Conservation (phyloP, 345 rosid species). For the Citrus trifoliata region DNA sequence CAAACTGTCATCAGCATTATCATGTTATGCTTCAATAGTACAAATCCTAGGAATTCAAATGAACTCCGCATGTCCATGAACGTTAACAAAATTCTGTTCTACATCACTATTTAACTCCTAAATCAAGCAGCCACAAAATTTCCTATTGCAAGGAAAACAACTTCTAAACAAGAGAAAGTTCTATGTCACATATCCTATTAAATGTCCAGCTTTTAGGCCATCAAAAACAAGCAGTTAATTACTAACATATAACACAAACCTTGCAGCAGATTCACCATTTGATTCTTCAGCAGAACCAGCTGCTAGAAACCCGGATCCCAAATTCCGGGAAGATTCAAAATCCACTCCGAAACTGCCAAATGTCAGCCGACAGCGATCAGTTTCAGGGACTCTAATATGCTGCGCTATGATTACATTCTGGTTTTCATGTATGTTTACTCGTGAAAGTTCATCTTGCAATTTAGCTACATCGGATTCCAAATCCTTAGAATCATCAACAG, state of each 20-base stretch:
- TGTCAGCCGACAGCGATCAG: slow-evolving; percentile 66
- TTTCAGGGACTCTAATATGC: slow-evolving; percentile 80
- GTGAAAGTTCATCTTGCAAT: slow-evolving; percentile 53
- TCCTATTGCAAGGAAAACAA: not conserved
- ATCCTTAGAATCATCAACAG: slow-evolving; percentile 42
- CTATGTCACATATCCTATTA: not conserved
- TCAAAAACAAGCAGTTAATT: slow-evolving; percentile 2
- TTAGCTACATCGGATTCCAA: slow-evolving; percentile 41
- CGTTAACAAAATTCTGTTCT: not conserved
- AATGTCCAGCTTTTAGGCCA: not conserved
- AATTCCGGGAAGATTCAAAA: slow-evolving; percentile 40
- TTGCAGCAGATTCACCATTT: slow-evolving; percentile 45
- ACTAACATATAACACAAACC: slow-evolving; percentile 38
- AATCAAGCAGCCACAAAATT: not conserved
- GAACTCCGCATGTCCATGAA: not conserved
- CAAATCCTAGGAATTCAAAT: not conserved
- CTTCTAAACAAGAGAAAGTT: not conserved
- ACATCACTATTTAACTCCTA: not conserved
- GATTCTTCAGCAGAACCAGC: slow-evolving; percentile 42
- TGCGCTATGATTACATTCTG: slow-evolving; percentile 85
- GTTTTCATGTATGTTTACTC: slow-evolving; percentile 41
- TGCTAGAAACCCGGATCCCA: slow-evolving; percentile 33
- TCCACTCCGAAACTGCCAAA: slow-evolving; percentile 86
- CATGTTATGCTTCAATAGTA: slow-evolving; percentile 1
- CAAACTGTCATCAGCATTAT: slow-evolving; percentile 42